Percentiles rank a stretch among this genome's conserved stretches.
Conservation (phyloP, 306 rosid genomes). For the Medicago lupulina region DNA sequence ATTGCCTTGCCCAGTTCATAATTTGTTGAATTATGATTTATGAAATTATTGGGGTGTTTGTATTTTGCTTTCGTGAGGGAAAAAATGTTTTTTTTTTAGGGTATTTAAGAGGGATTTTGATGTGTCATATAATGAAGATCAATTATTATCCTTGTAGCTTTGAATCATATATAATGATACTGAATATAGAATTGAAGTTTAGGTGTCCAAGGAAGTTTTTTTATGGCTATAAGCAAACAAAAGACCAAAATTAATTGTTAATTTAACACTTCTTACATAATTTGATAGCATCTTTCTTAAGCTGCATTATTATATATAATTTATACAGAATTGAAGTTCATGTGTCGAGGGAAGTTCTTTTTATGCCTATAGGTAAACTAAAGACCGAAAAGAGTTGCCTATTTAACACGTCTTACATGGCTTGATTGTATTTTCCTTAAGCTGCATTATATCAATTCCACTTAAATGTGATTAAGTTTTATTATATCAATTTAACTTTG, state of each 20-base stretch:
- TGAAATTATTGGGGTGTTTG: constrained; percentile 2
- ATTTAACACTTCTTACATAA: too few species aligned
- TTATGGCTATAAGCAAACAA: background rate
- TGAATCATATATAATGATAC: background rate
- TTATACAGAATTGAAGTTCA: too few species aligned
- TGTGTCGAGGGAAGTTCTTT: too few species aligned
- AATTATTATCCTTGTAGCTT: background rate
- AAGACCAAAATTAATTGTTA: background rate
- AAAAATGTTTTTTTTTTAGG: background rate
- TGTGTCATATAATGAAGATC: background rate
- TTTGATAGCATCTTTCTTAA: background rate
- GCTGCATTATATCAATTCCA: too few species aligned
- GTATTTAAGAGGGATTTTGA: constrained; percentile 23
- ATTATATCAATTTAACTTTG: too few species aligned
- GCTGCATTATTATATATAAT: background rate
- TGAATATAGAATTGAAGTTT: background rate
- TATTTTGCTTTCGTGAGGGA: background rate
- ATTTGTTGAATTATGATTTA: constrained; percentile 29
- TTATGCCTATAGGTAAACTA: too few species aligned
- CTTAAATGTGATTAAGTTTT: too few species aligned
- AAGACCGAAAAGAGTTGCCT: too few species aligned
- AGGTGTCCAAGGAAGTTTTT: background rate
- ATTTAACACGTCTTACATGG: too few species aligned
- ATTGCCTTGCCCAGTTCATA: background rate
- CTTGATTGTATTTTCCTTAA: too few species aligned